Conservation (phyloP, 2,329 filamentous ascomycete genomes). For the Zymoseptoria tritici region DNA sequence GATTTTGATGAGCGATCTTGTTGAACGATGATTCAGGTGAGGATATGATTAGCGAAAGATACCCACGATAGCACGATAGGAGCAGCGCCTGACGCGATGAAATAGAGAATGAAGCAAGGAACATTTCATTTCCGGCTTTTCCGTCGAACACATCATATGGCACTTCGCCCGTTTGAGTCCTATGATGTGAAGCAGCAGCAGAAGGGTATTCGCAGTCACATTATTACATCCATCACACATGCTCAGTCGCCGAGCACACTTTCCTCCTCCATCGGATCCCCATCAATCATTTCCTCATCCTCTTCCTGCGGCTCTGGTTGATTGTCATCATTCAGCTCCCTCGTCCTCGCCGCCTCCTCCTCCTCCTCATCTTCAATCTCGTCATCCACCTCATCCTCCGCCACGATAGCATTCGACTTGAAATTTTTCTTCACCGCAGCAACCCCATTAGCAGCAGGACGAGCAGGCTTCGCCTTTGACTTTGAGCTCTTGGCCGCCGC, state of each 20-base stretch:
- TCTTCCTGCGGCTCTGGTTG: slow-evolving; percentile 17
- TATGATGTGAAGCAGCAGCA: background rate
- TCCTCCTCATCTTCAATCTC: slow-evolving; percentile 38
- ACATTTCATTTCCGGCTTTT: background rate
- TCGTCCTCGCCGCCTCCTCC: slow-evolving; percentile 26
- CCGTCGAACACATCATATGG: background rate
- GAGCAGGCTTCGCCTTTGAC: slow-evolving; percentile 7
- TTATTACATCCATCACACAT: background rate
- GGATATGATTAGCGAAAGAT: background rate
- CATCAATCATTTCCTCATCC: slow-evolving; percentile 30
- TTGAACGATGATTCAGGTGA: background rate
- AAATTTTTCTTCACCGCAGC: slow-evolving; percentile 38
- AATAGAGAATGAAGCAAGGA: background rate
- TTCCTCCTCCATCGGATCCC: slow-evolving; percentile 36
- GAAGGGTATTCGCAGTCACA: background rate
- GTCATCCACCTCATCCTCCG: slow-evolving; percentile 35
- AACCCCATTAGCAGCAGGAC: slow-evolving; percentile 29
- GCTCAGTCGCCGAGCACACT: slow-evolving; percentile 35
- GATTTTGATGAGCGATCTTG: background rate
- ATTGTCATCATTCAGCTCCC: slow-evolving; percentile 10
- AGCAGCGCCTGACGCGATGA: background rate
- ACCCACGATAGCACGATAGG: background rate
- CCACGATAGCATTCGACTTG: slow-evolving; percentile 36
- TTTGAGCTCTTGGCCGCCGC: slow-evolving; percentile 29
- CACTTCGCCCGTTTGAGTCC: background rate